These are phyloP conservation scores for Pythium pectinolyticum DNA, from an alignment of 352 stramenopile genomes.

Conservation along the genomic window DNA sequence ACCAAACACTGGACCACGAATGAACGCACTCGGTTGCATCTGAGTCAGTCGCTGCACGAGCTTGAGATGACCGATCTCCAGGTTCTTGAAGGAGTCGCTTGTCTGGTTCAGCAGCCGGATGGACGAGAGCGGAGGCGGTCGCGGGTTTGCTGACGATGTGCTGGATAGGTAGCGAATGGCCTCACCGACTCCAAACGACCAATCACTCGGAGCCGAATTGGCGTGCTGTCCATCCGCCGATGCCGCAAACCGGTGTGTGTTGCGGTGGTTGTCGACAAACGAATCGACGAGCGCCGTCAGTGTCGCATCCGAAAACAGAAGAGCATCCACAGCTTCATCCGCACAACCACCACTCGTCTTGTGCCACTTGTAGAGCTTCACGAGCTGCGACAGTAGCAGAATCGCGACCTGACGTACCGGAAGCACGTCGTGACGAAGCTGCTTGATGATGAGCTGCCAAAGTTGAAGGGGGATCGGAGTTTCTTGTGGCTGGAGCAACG, in stretches of 20 bases:
- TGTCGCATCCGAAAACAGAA: constrained; percentile 52
- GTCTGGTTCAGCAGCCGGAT: constrained; percentile 58
- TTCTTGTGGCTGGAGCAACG: constrained; percentile 50
- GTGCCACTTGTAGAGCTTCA: constrained; percentile 46
- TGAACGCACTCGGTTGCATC: constrained; percentile 39
- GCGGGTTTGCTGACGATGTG: constrained; percentile 45
- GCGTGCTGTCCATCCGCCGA: constrained; percentile 73
- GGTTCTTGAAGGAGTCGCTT: constrained; percentile 35
- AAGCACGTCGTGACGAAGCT: constrained; percentile 58
- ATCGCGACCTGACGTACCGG: constrained; percentile 62
- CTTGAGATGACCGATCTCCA: constrained; percentile 40
- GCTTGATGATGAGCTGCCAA: constrained; percentile 54
- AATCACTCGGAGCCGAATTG: constrained; percentile 63
- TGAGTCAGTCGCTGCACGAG: constrained; percentile 53
- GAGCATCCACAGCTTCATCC: constrained; percentile 21
- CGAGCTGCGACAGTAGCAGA: constrained; percentile 48
- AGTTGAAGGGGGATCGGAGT: constrained; percentile 41
- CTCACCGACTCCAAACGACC: constrained; percentile 75
- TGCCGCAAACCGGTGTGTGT: constrained; percentile 52
- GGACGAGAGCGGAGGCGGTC: constrained; percentile 47
- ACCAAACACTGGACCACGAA: constrained; percentile 27
- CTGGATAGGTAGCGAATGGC: constrained; percentile 54
- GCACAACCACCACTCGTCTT: background rate
- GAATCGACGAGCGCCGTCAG: constrained; percentile 41
- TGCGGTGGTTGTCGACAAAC: constrained; percentile 65